A percentile compares a stretch with the other conserved stretches of the same genome.
Evolutionary conservation across 2,329 filamentous ascomycete species (phyloP).

Genomic region (Bipolaris oryzae): DNA sequence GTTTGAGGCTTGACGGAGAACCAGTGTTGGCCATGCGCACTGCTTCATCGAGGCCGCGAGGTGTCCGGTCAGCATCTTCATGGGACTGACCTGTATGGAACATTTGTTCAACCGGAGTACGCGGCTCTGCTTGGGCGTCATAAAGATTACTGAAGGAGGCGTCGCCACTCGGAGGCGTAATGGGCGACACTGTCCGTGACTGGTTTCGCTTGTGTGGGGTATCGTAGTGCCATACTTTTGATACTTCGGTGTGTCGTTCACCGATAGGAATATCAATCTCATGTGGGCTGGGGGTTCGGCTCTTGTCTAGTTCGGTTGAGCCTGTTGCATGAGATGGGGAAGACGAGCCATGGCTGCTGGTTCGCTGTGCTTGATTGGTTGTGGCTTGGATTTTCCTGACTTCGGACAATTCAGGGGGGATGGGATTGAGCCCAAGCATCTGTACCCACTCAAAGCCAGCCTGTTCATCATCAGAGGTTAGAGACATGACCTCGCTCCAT

Average conservation of each 20-base stretch:
- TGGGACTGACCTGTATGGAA: constrained; percentile 18
- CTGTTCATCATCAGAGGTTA: constrained; percentile 76
- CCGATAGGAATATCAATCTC: constrained; percentile 68
- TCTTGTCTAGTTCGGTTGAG: constrained; percentile 46
- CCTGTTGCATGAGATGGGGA: constrained; percentile 51
- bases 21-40: constrained; percentile 38
- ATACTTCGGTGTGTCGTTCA: constrained; percentile 57
- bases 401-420: constrained; percentile 62
- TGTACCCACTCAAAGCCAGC: constrained; percentile 85
- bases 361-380: constrained; percentile 49
- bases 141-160: constrained; percentile 35
- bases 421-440: constrained; percentile 72
- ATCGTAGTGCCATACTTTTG: constrained; percentile 53
- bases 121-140: constrained; percentile 21
- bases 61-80: constrained; percentile 38
- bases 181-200: constrained; percentile 43
- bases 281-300: constrained; percentile 55
- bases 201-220: constrained; percentile 38
- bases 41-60: constrained; percentile 47
- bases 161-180: constrained; percentile 48
- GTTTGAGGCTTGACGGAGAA: constrained; percentile 43
- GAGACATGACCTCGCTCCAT: constrained; percentile 85
- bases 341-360: constrained; percentile 61
- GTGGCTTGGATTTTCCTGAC: constrained; percentile 59
- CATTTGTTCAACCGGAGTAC: constrained; percentile 25